Evolutionary conservation across 805 yeast species (phyloP).

Genomic region (Nadsonia fulvescens): DNA sequence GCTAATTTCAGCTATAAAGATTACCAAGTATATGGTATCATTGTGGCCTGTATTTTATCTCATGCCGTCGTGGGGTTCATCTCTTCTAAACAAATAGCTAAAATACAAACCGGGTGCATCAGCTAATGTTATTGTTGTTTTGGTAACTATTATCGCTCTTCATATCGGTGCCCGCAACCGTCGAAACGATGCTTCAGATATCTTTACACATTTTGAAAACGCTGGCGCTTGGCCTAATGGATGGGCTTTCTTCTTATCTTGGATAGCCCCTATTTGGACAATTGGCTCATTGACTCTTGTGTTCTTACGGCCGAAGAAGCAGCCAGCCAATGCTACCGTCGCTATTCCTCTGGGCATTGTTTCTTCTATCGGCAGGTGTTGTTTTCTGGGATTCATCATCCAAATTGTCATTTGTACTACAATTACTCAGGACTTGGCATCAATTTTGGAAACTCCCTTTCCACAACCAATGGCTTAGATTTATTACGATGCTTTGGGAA

Average conservation of each 20-base stretch:
- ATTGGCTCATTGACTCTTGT: constrained; percentile 59
- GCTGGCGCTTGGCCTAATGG: constrained; percentile 40
- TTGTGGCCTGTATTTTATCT: constrained; percentile 37
- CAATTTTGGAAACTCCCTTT: constrained; percentile 26
- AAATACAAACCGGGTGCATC: constrained; percentile 42
- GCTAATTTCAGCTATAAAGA: constrained; percentile 37
- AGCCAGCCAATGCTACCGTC: constrained; percentile 35
- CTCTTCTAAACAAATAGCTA: constrained; percentile 38
- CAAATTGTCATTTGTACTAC: constrained; percentile 37
- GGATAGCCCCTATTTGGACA: constrained; percentile 61
- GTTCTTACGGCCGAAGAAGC: constrained; percentile 64
- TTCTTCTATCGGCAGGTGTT: constrained; percentile 39
- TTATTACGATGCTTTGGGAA: constrained; percentile 42
- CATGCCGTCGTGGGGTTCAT: constrained; percentile 36
- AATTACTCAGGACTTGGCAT: constrained; percentile 25
- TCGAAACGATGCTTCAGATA: constrained; percentile 32
- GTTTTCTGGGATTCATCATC: constrained; percentile 39
- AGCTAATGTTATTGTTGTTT: constrained; percentile 33
- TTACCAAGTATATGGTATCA: constrained; percentile 44
- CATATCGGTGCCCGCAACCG: constrained; percentile 12
- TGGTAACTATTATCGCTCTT: constrained; percentile 23
- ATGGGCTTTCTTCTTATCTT: constrained; percentile 34
- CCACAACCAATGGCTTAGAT: constrained; percentile 55
- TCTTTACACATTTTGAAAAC: constrained; percentile 36
- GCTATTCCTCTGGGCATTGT: constrained; percentile 52